Base-by-base conservation (phyloP, 208 protist genomes). In the Acanthamoeba healyi region DNA sequence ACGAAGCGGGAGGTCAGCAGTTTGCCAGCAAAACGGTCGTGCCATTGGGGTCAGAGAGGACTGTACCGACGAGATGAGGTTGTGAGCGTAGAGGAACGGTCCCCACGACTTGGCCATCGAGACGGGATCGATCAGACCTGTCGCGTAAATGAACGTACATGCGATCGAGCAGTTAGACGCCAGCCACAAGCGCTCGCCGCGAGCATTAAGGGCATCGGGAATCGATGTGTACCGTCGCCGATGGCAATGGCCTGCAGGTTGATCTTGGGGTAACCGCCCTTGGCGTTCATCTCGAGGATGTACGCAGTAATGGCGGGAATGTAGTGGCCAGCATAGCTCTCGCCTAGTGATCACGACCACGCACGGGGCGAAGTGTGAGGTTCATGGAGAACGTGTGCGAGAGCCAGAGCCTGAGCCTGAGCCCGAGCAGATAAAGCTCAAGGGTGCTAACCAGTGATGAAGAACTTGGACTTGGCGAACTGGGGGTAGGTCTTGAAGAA, bases 71-170 rank as follows among this genome's bases (percentile, higher is more conserved):
- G 74, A 84, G 40, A 90, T 90, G 54, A 72, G 49, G 82, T 70
- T 70, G 54, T 90, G 49, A 24, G 38, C 49, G 58, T 90, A 90
- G 54, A 90, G 82, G 82, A 72, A 90, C 19, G 82, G 49, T 32
- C 82, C 82, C 82, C 82, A 90, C 22, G 82, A 90, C 82, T 90
- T 70, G 34, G 82, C 82, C 82, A 90, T 90, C 22, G 82, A 90
- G 34, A 72, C 82, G 24, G 82, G 82, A 32, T 90, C 82, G 82
- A 90, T 90, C 32, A 90, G 82, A 70, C 74, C 72, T 67, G 61
- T 36, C 19, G 19, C n/a, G n/a, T n/a, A n/a, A n/a, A n/a, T n/a
- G n/a, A n/a, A n/a, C n/a, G n/a, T n/a, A n/a, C n/a, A n/a, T n/a
- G n/a, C n/a, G n/a, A n/a, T n/a, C n/a, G n/a, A n/a, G n/a, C n/a